These are phyloP conservation scores for Thermochaetoides thermophila DNA, from an alignment of 495 filamentous ascomycete genomes.

Conservation along the genomic window DNA sequence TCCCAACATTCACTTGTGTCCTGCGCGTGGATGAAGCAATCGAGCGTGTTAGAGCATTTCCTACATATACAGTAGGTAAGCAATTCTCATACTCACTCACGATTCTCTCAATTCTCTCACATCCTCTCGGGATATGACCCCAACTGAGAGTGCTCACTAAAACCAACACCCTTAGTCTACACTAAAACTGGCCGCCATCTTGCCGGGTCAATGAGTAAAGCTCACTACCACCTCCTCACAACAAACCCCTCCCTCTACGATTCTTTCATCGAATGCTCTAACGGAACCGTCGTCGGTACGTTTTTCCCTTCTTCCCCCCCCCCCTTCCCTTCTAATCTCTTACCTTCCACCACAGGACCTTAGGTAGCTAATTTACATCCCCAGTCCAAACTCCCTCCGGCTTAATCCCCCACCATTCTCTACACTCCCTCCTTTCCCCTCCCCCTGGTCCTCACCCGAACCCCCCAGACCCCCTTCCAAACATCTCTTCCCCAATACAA, in stretches of 20 bases:
- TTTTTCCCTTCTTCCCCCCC: background rate
- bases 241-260: conserved; percentile 1
- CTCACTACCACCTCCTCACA: conserved; percentile 3
- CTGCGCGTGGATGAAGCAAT: conserved; percentile 21
- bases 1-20: conserved; percentile 23
- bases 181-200: background rate
- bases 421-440: conserved; percentile 5
- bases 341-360: too few species aligned
- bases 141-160: background rate
- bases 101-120: background rate
- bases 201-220: conserved; percentile 6
- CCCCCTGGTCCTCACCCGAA: background rate
- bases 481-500: conserved; percentile 20
- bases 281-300: conserved; percentile 12
- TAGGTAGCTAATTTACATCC: too few species aligned
- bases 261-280: conserved; percentile 14
- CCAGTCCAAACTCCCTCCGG: too few species aligned
- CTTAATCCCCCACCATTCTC: conserved; percentile 16
- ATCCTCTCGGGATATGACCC: background rate
- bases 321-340: background rate
- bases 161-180: background rate
- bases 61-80: conserved; percentile 29
- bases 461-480: conserved; percentile 1
- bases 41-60: conserved; percentile 10
- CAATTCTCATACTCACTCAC: background rate